Evolutionary conservation across 139 green algal genomes (phyloP).

Genomic region (Chlorella sp.): DNA sequence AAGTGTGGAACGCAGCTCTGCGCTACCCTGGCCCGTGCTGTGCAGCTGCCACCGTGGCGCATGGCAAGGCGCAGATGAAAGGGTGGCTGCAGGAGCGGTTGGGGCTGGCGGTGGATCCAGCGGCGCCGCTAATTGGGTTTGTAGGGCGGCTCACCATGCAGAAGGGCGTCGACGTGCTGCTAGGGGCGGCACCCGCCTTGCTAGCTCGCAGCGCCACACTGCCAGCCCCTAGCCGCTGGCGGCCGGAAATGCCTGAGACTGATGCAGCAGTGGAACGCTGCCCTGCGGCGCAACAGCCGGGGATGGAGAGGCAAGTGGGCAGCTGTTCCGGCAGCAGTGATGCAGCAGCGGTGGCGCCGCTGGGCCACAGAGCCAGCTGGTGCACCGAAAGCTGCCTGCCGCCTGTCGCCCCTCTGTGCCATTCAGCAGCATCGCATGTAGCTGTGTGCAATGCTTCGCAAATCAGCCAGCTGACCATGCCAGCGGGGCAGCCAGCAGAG

Average conservation of each 20-base stretch:
- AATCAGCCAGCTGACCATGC: not conserved
- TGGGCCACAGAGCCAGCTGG: too few relatives aligned
- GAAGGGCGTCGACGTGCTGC: conserved; percentile 88
- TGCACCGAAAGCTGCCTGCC: too few relatives aligned
- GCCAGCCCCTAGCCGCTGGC: not conserved
- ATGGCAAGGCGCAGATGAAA: conserved; percentile 79
- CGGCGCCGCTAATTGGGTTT: conserved; percentile 75
- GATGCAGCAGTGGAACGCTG: not conserved
- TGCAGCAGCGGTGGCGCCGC: not conserved
- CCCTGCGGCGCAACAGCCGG: not conserved
- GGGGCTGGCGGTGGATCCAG: conserved; percentile 60
- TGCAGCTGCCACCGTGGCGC: conserved; percentile 2
- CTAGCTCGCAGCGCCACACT: conserved; percentile 38
- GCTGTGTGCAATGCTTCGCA: not conserved
- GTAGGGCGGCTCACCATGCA: conserved; percentile 84
- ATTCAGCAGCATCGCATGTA: not conserved
- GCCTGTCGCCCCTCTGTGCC: too few relatives aligned
- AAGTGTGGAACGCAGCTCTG: too few relatives aligned
- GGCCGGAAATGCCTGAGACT: too few relatives aligned
- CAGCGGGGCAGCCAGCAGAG: too few relatives aligned
- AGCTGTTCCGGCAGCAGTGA: not conserved
- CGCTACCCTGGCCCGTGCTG: not conserved
- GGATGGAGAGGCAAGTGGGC: not conserved
- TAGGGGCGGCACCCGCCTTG: conserved; percentile 69
- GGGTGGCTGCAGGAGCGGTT: conserved; percentile 66